phyloP scores from a whole-genome alignment of 768 basidiomycete species.

The Tulasnella calospora region DNA sequence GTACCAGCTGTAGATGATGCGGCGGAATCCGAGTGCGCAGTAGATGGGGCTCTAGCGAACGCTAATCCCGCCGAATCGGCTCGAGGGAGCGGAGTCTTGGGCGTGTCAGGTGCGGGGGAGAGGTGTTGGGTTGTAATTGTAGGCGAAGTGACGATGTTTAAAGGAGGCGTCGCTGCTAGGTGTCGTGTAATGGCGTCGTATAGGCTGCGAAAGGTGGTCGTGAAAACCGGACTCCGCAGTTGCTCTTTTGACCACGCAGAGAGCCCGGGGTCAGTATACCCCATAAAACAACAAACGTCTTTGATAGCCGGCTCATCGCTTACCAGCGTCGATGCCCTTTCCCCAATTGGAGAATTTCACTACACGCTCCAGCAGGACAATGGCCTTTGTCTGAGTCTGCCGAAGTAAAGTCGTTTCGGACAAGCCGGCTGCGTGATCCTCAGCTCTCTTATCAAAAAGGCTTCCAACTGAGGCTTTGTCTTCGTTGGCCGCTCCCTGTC shows the following conservation, averaged over 20 bases:
- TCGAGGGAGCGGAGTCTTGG: neutral
- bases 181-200: slow-evolving; percentile 5
- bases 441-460: slow-evolving; percentile 10
- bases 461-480: slow-evolving; percentile 11
- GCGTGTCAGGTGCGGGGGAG: neutral
- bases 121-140: neutral
- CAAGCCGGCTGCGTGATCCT: neutral
- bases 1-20: neutral
- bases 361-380: slow-evolving; percentile 19
- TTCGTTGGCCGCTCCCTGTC: neutral
- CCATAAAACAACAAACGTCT: neutral
- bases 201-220: neutral
- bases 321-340: slow-evolving; percentile 1
- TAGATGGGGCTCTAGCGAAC: neutral
- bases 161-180: neutral
- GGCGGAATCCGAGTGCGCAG: neutral
- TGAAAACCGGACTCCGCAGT: neutral
- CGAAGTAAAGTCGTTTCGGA: neutral
- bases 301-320: neutral
- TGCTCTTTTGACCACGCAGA: neutral
- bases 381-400: slow-evolving; percentile 13
- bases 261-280: neutral
- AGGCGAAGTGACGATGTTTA: neutral
- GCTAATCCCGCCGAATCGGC: neutral
- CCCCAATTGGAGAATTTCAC: slow-evolving; percentile 9